Base-by-base conservation (phyloP, 2,329 filamentous ascomycete species). In the Arthroderma sp. region DNA sequence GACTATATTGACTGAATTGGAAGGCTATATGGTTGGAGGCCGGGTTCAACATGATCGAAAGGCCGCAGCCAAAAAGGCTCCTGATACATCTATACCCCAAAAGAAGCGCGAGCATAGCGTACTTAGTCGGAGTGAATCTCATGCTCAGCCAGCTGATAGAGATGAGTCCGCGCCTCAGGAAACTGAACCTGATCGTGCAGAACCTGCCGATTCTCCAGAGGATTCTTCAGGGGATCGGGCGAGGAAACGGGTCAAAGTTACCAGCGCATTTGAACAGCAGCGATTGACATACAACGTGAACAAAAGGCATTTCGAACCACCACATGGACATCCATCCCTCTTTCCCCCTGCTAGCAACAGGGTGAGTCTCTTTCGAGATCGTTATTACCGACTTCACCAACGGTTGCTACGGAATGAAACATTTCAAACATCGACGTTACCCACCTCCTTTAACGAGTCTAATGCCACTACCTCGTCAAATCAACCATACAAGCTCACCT, bases 311-410 rank as follows among this genome's bases (percentile, higher is more conserved):
- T 96, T 97, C 68, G 88, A 97, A 66, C 83, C 82, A 66, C 79
- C 85, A 55, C 76, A 78, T 2, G 77, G 79, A 11, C 83, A 83
- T 62, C 81, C 87, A 13, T 85, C 85, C 1, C 68, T 91, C 41
- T 77, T 98, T 61, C 89, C 94, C 0, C 76, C 81, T 7, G 83
- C 89, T 15, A 81, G 84, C 4, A 86, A 91, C 66, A 95, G 95
- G 71, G 95, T 89, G 1, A 77, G 83, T 2, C 76, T 93, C 47
- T 96, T 96, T 73, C 83, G 90, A 62, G 91, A 96, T 69, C 82
- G 91, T 61, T 97, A 94, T 70, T 87, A 95, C 65, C 81, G 97
- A 56, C 86, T 97, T 54, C 87, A 96, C 69, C 91, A 97, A 70
- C 85, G 93, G 17, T 81, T 97, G 17, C 80, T 97, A 41, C 85